phyloP scores from a whole-genome alignment of 75 land plant species.

The Isoetes taiwanensis region DNA sequence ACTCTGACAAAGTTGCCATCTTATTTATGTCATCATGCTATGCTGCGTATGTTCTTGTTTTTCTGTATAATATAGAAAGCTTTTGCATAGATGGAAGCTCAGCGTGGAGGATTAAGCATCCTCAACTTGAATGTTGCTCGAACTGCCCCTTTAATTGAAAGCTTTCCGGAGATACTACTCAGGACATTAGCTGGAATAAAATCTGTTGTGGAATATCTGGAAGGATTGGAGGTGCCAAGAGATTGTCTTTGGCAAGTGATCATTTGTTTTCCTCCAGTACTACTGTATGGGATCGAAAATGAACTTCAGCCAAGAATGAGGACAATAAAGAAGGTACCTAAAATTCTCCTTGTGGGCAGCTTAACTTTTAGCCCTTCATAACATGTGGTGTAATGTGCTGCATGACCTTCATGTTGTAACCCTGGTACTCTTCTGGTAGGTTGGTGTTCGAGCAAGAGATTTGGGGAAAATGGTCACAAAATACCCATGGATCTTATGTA shows the following conservation, averaged over 20 bases:
- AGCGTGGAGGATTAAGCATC: slow-evolving; percentile 53
- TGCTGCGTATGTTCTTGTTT: not conserved
- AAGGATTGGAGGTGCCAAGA: slow-evolving; percentile 43
- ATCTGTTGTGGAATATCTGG: slow-evolving; percentile 34
- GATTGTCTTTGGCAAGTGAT: slow-evolving; percentile 25
- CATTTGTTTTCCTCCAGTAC: slow-evolving; percentile 54
- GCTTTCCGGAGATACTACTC: slow-evolving; percentile 54
- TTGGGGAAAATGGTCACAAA: slow-evolving; percentile 46
- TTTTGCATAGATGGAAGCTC: slow-evolving; percentile 62
- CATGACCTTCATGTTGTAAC: not conserved
- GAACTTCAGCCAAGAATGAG: slow-evolving; percentile 40
- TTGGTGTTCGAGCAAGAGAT: slow-evolving; percentile 30
- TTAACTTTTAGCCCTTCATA: too few relatives aligned
- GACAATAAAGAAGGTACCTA: slow-evolving; percentile 57
- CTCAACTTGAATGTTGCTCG: slow-evolving; percentile 33
- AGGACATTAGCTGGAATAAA: slow-evolving; percentile 27
- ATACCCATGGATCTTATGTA: slow-evolving; percentile 85
- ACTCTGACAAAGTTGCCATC: not conserved
- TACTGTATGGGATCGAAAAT: slow-evolving; percentile 36
- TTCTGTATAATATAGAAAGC: not conserved
- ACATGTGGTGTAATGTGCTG: not conserved
- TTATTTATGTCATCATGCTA: slow-evolving; percentile 2
- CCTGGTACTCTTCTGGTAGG: slow-evolving; percentile 18
- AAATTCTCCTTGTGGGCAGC: too few relatives aligned
- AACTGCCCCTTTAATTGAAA: slow-evolving; percentile 48